Evolutionary conservation across 495 filamentous ascomycete species (phyloP).

Genomic region (Viridothelium virens): DNA sequence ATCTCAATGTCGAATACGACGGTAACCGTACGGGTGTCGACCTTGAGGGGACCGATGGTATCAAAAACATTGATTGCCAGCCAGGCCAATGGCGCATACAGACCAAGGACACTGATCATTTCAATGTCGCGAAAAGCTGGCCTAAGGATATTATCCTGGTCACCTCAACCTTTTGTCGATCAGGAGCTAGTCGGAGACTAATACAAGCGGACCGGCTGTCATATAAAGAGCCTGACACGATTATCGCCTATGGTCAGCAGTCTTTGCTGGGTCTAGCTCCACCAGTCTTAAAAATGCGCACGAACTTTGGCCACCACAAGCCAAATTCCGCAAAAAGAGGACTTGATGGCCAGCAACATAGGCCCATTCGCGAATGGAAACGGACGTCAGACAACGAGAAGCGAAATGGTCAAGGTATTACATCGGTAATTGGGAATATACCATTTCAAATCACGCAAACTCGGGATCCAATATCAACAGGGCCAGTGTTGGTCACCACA

Average conservation of each 20-base stretch:
- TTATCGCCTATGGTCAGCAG: neutral
- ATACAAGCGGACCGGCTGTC: neutral
- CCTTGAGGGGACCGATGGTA: conserved; percentile 3
- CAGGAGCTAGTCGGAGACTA: neutral
- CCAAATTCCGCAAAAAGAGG: neutral
- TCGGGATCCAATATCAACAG: no score
- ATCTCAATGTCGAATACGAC: neutral
- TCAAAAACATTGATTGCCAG: neutral
- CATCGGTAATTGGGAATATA: no score
- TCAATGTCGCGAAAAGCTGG: neutral
- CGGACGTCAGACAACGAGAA: neutral
- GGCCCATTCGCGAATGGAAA: neutral
- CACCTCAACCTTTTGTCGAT: conserved; percentile 4
- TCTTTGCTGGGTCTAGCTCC: neutral
- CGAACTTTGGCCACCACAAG: neutral
- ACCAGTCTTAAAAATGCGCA: conserved; percentile 5
- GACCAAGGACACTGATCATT: conserved; percentile 6
- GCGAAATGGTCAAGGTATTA: neutral
- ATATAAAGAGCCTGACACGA: neutral
- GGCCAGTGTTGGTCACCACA: no score
- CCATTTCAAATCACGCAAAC: no score
- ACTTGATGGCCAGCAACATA: neutral
- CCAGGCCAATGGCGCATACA: neutral
- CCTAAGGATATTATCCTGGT: neutral
- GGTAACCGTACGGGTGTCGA: conserved; percentile 6